A percentile compares a stretch with the other conserved stretches of the same genome.
These are phyloP conservation scores for Dimocarpus longan DNA, from an alignment of 345 rosid genomes.

Conservation along the genomic window DNA sequence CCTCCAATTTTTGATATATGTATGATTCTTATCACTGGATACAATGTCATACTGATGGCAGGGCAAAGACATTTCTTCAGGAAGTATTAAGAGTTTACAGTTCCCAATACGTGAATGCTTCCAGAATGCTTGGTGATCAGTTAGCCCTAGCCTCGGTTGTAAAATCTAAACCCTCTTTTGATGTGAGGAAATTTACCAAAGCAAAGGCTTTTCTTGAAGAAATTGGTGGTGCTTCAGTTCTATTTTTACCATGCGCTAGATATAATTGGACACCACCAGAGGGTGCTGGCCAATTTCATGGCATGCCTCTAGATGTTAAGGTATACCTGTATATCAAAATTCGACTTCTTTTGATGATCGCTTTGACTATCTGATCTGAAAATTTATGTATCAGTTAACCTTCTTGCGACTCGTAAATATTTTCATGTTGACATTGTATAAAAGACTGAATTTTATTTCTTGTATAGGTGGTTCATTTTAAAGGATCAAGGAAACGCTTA, in stretches of 20 bases:
- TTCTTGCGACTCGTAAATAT: background rate
- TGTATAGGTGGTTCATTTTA: conserved; percentile 80
- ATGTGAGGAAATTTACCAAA: conserved; percentile 64
- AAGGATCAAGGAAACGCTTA: conserved; percentile 93
- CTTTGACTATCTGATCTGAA: background rate
- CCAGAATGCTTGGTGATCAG: conserved; percentile 96
- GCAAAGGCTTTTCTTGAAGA: conserved; percentile 61
- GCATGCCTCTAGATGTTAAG: conserved; percentile 96
- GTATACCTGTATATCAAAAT: conserved; percentile 34
- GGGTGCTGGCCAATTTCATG: conserved; percentile 98
- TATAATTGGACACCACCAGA: conserved; percentile 99
- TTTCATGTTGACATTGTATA: background rate
- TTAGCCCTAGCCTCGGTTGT: conserved; percentile 79
- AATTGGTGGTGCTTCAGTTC: conserved; percentile 59
- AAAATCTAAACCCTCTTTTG: conserved; percentile 62
- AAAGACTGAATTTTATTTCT: background rate
- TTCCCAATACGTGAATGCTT: conserved; percentile 73
- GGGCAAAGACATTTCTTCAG: conserved; percentile 75
- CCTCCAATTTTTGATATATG: background rate
- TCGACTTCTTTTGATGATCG: background rate
- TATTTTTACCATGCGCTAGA: conserved; percentile 76
- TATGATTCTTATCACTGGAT: background rate
- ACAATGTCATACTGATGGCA: conserved; percentile 29
- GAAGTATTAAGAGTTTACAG: conserved; percentile 66
- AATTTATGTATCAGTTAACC: background rate